A percentile compares a stretch with the other conserved stretches of the same genome.
These are phyloP conservation scores for Coccinonectria pachysandricola DNA, from an alignment of 2,329 filamentous ascomycete species.

Conservation along the genomic window DNA sequence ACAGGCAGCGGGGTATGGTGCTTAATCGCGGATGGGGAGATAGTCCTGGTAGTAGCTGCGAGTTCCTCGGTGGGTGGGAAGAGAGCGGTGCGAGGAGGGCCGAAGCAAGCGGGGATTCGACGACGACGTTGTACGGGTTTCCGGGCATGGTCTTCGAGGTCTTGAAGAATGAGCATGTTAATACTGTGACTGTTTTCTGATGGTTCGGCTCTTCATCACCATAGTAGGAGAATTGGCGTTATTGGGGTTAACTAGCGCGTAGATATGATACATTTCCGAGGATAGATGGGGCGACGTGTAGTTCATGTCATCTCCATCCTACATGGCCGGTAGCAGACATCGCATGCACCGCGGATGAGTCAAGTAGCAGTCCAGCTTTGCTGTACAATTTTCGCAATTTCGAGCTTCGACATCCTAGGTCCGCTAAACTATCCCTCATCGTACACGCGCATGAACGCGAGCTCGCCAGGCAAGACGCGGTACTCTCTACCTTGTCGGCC, in stretches of 20 bases:
- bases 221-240: conserved; percentile 9
- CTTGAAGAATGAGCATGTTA: conserved; percentile 81
- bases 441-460: conserved; percentile 11
- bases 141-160: conserved; percentile 94
- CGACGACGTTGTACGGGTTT: conserved; percentile 84
- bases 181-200: conserved; percentile 82
- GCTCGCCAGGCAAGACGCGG: conserved; percentile 1
- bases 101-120: conserved; percentile 47
- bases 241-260: conserved; percentile 9
- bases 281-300: too few relatives aligned
- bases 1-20: conserved; percentile 65
- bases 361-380: too few relatives aligned
- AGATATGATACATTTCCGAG: too few relatives aligned
- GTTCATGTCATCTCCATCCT: too few relatives aligned
- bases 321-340: too few relatives aligned
- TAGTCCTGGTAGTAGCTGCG: conserved; percentile 80
- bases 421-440: conserved; percentile 8
- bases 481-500: neutral
- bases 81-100: conserved; percentile 51
- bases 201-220: too few relatives aligned
- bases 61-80: conserved; percentile 78
- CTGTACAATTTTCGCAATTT: too few relatives aligned
- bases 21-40: conserved; percentile 86
- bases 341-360: too few relatives aligned
- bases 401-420: too few relatives aligned